Base-by-base conservation (phyloP, 441 rosid species). In the Adansonia rubrostipa region DNA sequence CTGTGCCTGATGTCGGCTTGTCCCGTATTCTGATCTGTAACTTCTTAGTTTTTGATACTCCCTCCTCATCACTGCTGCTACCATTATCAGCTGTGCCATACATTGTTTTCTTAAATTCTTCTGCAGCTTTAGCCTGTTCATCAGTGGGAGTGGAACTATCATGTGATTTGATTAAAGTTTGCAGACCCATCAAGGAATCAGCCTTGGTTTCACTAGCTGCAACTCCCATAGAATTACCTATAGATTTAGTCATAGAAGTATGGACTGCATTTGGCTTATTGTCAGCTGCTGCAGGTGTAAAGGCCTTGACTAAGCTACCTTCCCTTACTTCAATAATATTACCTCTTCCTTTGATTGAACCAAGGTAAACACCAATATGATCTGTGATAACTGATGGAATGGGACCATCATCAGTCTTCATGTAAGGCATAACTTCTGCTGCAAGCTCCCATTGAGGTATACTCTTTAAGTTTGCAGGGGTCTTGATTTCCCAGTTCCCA, bases 401-500 rank as follows among this genome's bases (percentile, higher is more conserved):
- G 50, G 93, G 82, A 75, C 98, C 98, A 81, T 96, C 97, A 74
- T 91, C 97, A 68, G 93, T 96, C 81, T 84, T 96, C 99, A 96
- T 96, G 86, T 96, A 96, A 77, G 99, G 98, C 97, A 89, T 88
- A 75, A 96, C 99, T 86, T 96, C 99, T 74, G 92, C 93, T 56
- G 99, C 99, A 81, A 96, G 88, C 77, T 89, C 98, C 98, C 99
- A 96, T 73, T 84, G 90, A 80, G 98, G 98, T 84, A 91, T 89
- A 77, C 87, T 89, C 88, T 94, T 94, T 85, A 93, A 84, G 84
- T 87, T 89, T 51, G 96, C 82, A 54, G 98, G 98, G 61, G 92
- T 93, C 83, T 91, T 94, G 63, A 94, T 93, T 86, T 97, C 99
- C 99, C 98, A 97, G 89, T 97, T 97, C 68, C 98, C 98, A 83